phyloP scores from a whole-genome alignment of 768 basidiomycete species.

The Calocera viscosa region DNA sequence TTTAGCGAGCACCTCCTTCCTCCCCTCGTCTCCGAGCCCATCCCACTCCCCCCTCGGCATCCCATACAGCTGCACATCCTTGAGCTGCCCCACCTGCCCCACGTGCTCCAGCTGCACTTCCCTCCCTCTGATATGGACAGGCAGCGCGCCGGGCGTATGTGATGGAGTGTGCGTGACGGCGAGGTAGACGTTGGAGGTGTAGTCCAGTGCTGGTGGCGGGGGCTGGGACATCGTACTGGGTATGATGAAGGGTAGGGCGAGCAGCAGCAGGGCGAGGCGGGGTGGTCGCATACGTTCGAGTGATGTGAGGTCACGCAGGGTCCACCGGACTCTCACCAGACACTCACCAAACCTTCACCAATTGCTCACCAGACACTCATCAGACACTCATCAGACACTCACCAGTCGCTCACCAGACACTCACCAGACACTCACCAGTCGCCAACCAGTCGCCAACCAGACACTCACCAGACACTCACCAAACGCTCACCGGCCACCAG shows the following conservation, averaged over 20 bases:
- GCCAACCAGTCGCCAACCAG: no score
- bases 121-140: slow-evolving; percentile 23
- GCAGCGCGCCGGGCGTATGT: slow-evolving; percentile 27
- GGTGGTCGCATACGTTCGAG: slow-evolving; percentile 2
- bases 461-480: no score
- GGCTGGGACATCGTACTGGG: slow-evolving; percentile 2
- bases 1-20: slow-evolving; percentile 24
- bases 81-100: slow-evolving; percentile 33
- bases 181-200: slow-evolving; percentile 34
- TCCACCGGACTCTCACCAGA: no score
- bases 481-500: no score
- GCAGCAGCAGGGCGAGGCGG: slow-evolving; percentile 11
- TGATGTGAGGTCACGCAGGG: background rate
- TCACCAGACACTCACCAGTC: no score
- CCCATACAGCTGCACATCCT: slow-evolving; percentile 37
- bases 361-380: no score
- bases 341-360: no score
- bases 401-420: no score
- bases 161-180: slow-evolving; percentile 32
- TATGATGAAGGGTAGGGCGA: background rate
- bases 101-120: slow-evolving; percentile 30
- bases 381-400: no score
- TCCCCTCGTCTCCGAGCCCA: slow-evolving; percentile 16
- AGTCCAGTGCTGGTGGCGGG: slow-evolving; percentile 23
- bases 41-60: slow-evolving; percentile 33